phyloP scores from a whole-genome alignment of 306 rosid species.

The Gillenia trifoliata region DNA sequence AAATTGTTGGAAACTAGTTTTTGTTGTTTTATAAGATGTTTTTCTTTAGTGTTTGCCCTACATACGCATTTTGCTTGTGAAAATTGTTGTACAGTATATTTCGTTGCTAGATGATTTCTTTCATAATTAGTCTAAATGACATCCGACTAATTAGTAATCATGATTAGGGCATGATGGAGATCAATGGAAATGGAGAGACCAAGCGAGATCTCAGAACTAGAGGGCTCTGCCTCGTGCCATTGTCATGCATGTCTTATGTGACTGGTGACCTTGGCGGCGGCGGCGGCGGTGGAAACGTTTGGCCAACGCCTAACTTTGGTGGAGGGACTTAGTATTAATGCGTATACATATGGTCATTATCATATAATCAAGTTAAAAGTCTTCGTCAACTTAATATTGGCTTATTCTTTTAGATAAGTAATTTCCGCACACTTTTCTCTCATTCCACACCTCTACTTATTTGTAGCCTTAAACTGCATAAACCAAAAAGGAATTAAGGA shows the following conservation, averaged over 20 bases:
- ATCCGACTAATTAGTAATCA: neutral
- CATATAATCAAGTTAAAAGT: neutral
- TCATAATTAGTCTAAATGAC: neutral
- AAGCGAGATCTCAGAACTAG: conserved; percentile 63
- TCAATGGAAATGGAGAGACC: conserved; percentile 32
- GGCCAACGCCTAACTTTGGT: conserved; percentile 55
- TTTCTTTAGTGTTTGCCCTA: neutral
- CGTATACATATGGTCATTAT: neutral
- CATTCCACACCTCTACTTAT: neutral
- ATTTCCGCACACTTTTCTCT: no score
- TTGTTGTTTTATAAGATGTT: neutral
- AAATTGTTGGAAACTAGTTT: neutral
- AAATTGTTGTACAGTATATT: neutral
- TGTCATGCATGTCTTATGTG: conserved; percentile 75
- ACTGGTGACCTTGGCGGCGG: conserved; percentile 29
- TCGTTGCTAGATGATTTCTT: neutral
- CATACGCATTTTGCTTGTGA: neutral
- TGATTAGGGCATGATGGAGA: conserved; percentile 31
- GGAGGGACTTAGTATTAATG: conserved; percentile 28
- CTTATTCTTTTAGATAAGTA: neutral
- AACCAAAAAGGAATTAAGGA: no score
- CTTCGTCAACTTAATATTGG: neutral
- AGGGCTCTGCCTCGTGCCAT: conserved; percentile 85
- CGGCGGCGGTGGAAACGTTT: conserved; percentile 21
- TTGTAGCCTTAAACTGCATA: neutral